Conservation (phyloP, 495 filamentous ascomycete genomes). For the Aspergillus incahuasiensis region DNA sequence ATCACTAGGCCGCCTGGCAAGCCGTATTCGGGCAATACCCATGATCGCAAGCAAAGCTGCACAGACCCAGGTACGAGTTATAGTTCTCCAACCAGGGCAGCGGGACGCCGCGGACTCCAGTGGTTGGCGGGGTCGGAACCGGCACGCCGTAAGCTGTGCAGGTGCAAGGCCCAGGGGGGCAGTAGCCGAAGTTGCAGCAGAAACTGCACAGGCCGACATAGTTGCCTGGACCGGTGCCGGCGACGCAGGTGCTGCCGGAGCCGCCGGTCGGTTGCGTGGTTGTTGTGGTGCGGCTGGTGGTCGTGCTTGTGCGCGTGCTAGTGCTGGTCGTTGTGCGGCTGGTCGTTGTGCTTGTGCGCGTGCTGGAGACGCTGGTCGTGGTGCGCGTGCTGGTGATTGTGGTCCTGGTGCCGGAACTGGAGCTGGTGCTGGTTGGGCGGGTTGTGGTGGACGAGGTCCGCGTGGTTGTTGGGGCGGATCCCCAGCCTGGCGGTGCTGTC, state of each 20-base stretch:
- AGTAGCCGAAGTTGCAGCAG: slow-evolving; percentile 37
- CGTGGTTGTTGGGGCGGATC: neutral
- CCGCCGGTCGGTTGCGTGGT: slow-evolving; percentile 1
- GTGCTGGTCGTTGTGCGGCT: slow-evolving; percentile 10
- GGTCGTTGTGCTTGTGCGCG: slow-evolving; percentile 14
- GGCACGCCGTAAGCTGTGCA: slow-evolving; percentile 33
- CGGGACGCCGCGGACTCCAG: slow-evolving; percentile 26
- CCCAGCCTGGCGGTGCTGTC: slow-evolving; percentile 16
- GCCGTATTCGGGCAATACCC: slow-evolving; percentile 40
- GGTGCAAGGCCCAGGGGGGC: slow-evolving; percentile 35
- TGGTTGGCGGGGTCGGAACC: slow-evolving; percentile 21
- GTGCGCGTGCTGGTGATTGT: slow-evolving; percentile 9
- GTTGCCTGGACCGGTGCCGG: slow-evolving; percentile 37
- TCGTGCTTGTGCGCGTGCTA: slow-evolving; percentile 7
- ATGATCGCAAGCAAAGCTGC: slow-evolving; percentile 37
- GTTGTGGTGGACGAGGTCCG: neutral
- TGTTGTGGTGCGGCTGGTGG: no score
- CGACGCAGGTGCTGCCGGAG: slow-evolving; percentile 21
- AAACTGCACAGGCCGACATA: slow-evolving; percentile 40
- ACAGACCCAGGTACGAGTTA: slow-evolving; percentile 36
- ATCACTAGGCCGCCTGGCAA: slow-evolving; percentile 21
- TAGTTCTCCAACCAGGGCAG: slow-evolving; percentile 22
- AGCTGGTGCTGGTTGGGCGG: neutral
- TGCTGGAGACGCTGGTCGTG: slow-evolving; percentile 1
- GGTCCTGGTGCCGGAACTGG: neutral